A percentile compares a stretch with the other conserved stretches of the same genome.
Conservation (phyloP, 345 rosid genomes). For the Syzygium aqueum region DNA sequence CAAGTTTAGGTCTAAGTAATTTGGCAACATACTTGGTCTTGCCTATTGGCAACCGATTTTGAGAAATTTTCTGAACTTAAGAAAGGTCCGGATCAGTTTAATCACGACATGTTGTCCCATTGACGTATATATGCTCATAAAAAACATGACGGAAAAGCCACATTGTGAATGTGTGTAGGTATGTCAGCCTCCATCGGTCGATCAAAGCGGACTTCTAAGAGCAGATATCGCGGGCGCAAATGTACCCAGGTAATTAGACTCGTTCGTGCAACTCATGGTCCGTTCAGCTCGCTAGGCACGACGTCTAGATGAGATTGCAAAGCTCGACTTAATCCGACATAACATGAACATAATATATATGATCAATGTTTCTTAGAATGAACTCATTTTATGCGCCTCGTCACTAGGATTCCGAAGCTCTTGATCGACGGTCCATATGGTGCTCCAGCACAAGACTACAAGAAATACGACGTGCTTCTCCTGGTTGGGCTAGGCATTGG, state of each 20-base stretch:
- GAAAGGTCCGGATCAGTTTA: not conserved
- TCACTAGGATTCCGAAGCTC: slow-evolving; percentile 52
- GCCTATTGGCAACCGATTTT: not conserved
- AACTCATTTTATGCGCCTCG: not conserved
- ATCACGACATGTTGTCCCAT: not conserved
- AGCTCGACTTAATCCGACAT: no score
- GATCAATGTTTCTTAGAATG: not conserved
- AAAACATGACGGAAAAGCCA: not conserved
- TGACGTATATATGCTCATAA: not conserved
- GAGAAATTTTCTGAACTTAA: not conserved
- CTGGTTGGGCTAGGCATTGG: slow-evolving; percentile 80
- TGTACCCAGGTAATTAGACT: slow-evolving; percentile 30
- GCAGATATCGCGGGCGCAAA: slow-evolving; percentile 34
- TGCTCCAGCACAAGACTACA: slow-evolving; percentile 82
- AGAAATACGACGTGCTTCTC: slow-evolving; percentile 62
- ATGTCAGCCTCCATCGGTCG: slow-evolving; percentile 45
- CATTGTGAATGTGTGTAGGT: slow-evolving; percentile 15
- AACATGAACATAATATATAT: not conserved
- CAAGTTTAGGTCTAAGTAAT: not conserved
- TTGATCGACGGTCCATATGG: slow-evolving; percentile 77
- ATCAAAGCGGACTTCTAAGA: slow-evolving; percentile 54
- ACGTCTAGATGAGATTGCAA: not conserved
- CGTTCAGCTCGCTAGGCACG: not conserved
- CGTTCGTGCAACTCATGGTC: not conserved
- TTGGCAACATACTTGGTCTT: not conserved